Conservation (phyloP, 2,329 filamentous ascomycete species). For the Scytalidium lignicola region DNA sequence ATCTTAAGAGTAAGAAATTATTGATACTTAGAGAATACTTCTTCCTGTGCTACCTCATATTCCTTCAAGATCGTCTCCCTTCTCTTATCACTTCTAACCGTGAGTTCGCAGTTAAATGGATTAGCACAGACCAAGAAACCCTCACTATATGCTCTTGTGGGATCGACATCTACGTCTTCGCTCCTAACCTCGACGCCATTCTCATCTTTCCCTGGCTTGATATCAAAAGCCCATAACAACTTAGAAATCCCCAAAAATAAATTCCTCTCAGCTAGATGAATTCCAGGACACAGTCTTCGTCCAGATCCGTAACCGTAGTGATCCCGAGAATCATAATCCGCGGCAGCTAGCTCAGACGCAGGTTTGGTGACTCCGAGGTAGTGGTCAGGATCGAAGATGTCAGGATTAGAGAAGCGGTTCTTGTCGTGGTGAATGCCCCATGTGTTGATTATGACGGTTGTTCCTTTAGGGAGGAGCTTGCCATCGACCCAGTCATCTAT, state of each 20-base stretch:
- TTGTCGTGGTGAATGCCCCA: slow-evolving; percentile 12
- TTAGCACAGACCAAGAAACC: slow-evolving; percentile 28
- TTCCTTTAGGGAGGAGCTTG: slow-evolving; percentile 2
- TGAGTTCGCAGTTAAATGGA: slow-evolving; percentile 24
- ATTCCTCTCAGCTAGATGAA: slow-evolving; percentile 28
- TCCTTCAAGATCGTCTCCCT: slow-evolving; percentile 27
- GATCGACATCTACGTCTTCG: slow-evolving; percentile 12
- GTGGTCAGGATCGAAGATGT: slow-evolving; percentile 2
- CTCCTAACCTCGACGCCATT: not conserved
- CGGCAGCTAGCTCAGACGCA: slow-evolving; percentile 13
- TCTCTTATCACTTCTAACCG: slow-evolving; percentile 19
- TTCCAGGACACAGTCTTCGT: slow-evolving; percentile 30
- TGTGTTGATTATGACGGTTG: slow-evolving; percentile 13
- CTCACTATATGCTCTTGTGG: slow-evolving; percentile 26
- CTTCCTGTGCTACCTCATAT: slow-evolving; percentile 20
- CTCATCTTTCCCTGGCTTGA: slow-evolving; percentile 14
- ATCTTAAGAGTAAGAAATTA: too few relatives aligned
- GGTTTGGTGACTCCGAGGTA: slow-evolving; percentile 8
- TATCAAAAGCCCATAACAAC: slow-evolving; percentile 25
- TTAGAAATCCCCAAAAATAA: slow-evolving; percentile 25
- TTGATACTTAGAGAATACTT: too few relatives aligned
- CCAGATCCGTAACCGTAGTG: slow-evolving; percentile 29
- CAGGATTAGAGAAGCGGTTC: not conserved
- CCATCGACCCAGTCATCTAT: not conserved
- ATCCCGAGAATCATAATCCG: slow-evolving; percentile 14